Conservation (phyloP, 2,329 filamentous ascomycete genomes). For the Nemania diffusa region DNA sequence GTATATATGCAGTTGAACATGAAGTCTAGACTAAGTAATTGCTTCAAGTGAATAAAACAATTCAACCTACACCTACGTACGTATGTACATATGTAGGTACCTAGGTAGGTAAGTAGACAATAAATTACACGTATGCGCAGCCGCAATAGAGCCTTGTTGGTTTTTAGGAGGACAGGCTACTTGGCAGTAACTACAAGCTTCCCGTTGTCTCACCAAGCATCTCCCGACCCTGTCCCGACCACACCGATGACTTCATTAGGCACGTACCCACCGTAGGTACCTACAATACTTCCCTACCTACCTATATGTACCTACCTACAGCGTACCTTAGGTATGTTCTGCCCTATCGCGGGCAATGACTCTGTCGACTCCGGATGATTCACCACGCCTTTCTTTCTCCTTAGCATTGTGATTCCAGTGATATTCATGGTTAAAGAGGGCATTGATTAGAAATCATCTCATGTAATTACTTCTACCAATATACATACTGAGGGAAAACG, state of each 20-base stretch:
- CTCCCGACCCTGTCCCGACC: constrained; percentile 13
- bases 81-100: not conserved
- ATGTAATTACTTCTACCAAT: not conserved
- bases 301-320: not conserved
- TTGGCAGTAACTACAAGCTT: not conserved
- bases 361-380: constrained; percentile 30
- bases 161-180: not conserved
- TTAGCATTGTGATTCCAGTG: not conserved
- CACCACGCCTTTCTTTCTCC: constrained; percentile 16
- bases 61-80: too few species aligned
- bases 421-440: not conserved
- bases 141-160: not conserved
- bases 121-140: too few species aligned
- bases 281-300: not conserved
- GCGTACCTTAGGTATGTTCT: not conserved
- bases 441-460: constrained; percentile 8
- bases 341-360: constrained; percentile 8
- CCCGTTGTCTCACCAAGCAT: not conserved
- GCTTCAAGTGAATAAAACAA: too few species aligned
- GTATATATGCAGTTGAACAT: too few species aligned
- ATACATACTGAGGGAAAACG: not conserved
- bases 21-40: too few species aligned
- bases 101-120: too few species aligned
- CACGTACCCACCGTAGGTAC: not conserved
- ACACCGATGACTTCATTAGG: constrained; percentile 22